Percentiles rank a stretch among this genome's conserved stretches.
Conservation (phyloP, 768 basidiomycete species). For the Candolleomyces eurysporus region DNA sequence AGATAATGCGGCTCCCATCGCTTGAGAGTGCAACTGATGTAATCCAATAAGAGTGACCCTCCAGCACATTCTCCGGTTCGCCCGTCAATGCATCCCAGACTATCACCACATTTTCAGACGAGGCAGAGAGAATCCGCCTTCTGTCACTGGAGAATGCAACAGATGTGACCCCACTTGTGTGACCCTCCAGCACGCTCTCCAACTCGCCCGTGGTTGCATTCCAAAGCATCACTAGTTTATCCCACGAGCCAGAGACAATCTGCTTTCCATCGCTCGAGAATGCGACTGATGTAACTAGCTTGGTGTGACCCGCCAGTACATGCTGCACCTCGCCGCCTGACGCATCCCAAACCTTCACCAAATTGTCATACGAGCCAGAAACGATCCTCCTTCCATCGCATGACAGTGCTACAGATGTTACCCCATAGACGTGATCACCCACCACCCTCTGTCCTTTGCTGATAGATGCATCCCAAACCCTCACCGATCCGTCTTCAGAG, state of each 20-base stretch:
- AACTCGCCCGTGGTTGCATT: slow-evolving; percentile 10
- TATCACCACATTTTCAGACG: background rate
- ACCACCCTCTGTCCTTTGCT: background rate
- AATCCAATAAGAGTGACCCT: slow-evolving; percentile 8
- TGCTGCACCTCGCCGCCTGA: background rate
- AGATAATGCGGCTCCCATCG: no score
- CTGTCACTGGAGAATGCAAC: slow-evolving; percentile 1
- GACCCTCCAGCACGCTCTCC: slow-evolving; percentile 4
- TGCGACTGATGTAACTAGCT: background rate
- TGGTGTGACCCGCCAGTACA: background rate
- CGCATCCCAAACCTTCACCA: slow-evolving; percentile 2
- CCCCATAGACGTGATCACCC: background rate
- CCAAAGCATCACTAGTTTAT: slow-evolving; percentile 17
- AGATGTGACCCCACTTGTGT: background rate
- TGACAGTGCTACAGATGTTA: slow-evolving; percentile 1
- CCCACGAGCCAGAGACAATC: slow-evolving; percentile 31
- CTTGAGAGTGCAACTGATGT: no score
- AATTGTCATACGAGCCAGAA: background rate
- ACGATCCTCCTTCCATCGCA: slow-evolving; percentile 4
- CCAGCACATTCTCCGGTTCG: background rate
- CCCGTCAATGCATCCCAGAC: slow-evolving; percentile 4
- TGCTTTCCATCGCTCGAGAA: background rate
- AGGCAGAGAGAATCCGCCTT: background rate
- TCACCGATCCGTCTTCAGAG: background rate
- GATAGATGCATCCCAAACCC: slow-evolving; percentile 4